Evolutionary conservation across 176 grass and related monocot genomes (phyloP), one percentile per base, ranked within the genome.

Genomic region (Cenchrus purpureus): DNA sequence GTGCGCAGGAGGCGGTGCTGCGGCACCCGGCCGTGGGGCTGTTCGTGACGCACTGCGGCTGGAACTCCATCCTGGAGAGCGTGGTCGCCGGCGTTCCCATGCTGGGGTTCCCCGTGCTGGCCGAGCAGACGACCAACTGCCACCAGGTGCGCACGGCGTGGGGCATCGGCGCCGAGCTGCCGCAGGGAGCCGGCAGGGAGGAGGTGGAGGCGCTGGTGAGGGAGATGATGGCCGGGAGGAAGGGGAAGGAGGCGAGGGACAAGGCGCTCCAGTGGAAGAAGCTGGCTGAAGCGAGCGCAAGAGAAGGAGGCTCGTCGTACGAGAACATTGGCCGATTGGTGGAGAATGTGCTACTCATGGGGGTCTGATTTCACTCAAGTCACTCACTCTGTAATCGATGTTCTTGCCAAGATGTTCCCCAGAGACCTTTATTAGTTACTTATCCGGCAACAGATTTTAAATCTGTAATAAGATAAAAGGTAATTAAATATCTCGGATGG

Each of bases 41-140:
- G 3, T 93, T 97, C 83, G 86, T 94, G 52, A 91, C 94, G 22
- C 94, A 97, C 84, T 91, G 89, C 31, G 89, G 91, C 1, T 97
- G 91, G 87, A 91, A 89, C 84, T 97, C 89, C 1, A 8, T 56
- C 2, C 49, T 81, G 3, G 79, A 81, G 79, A 43, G 50, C 64
- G 74, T 87, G 13, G 55, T 49, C 10, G 65, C 49, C 51, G 88
- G 55, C n/a, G 66, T 86, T 22, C 88, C 83, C 0, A 51, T 75
- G 29, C 28, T 75, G 1, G 73, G 73, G 0, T 57, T 29, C 51
- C 73, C 73, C 51, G 73, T 86, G 20, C 3, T 90, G 0, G 56
- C 88, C 0, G 84, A 90, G 72, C 88, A 90, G 48, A 67, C 81
- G 4, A 86, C 78, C 4, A 90, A 87, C 65, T 83, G 78, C 79